phyloP scores from a whole-genome alignment of 805 yeast species.

The Pichia nanzhaoensis region DNA sequence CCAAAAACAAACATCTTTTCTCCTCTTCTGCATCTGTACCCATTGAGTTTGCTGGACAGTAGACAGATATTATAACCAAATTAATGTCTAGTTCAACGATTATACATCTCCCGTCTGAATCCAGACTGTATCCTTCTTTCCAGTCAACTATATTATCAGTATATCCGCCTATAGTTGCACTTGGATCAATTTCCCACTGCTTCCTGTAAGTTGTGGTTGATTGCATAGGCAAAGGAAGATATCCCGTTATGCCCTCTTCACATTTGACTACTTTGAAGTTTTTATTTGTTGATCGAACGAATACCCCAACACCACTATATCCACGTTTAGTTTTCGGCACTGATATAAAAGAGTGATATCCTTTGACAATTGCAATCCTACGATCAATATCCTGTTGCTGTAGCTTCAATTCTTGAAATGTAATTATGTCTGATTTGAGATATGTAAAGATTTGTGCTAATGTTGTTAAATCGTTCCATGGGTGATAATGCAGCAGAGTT shows the following conservation, averaged over 20 bases:
- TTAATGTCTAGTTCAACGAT: slow-evolving; percentile 64
- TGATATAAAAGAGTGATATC: slow-evolving; percentile 60
- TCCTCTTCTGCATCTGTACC: slow-evolving; percentile 59
- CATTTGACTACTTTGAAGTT: slow-evolving; percentile 53
- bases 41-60: slow-evolving; percentile 89
- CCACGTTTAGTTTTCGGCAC: slow-evolving; percentile 69
- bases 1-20: slow-evolving; percentile 52
- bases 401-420: slow-evolving; percentile 82
- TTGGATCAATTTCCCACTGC: slow-evolving; percentile 11
- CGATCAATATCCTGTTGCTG: slow-evolving; percentile 41
- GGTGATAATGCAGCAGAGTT: slow-evolving; percentile 74
- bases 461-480: slow-evolving; percentile 58
- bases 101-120: slow-evolving; percentile 79
- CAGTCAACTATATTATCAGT: slow-evolving; percentile 34
- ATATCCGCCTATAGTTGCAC: slow-evolving; percentile 65
- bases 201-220: slow-evolving; percentile 21
- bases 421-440: slow-evolving; percentile 67
- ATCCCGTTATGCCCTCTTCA: slow-evolving; percentile 90
- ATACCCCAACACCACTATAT: slow-evolving; percentile 88
- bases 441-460: slow-evolving; percentile 41
- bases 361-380: slow-evolving; percentile 36
- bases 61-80: slow-evolving; percentile 56
- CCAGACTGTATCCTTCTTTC: slow-evolving; percentile 38
- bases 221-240: slow-evolving; percentile 26
- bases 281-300: slow-evolving; percentile 46